Conservation (phyloP, 2,329 filamentous ascomycete genomes). For the Eurotiales sp. region DNA sequence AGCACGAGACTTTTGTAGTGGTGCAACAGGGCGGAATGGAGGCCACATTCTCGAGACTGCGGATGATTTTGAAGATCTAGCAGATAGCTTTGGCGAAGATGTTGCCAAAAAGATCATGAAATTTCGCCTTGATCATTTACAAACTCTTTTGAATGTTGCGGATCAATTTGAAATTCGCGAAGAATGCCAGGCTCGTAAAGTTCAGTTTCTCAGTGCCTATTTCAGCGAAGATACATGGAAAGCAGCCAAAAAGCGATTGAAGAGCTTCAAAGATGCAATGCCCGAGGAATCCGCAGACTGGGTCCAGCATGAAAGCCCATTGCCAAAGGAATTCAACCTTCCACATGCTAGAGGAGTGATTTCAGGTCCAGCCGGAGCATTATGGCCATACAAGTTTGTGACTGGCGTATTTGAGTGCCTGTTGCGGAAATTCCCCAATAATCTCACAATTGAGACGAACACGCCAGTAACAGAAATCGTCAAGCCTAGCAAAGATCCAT, state of each 20-base stretch:
- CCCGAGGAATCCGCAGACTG: slow-evolving; percentile 26
- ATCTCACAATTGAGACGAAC: slow-evolving; percentile 16
- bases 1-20: slow-evolving; percentile 28
- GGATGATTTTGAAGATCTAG: background rate
- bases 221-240: slow-evolving; percentile 25
- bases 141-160: slow-evolving; percentile 1
- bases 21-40: slow-evolving; percentile 33
- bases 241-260: slow-evolving; percentile 18
- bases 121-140: background rate
- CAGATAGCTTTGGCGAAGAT: background rate
- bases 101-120: background rate
- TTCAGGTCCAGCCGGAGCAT: slow-evolving; percentile 25
- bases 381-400: slow-evolving; percentile 34
- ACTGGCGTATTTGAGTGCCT: slow-evolving; percentile 21
- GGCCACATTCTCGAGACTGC: slow-evolving; percentile 15
- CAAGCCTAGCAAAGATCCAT: background rate
- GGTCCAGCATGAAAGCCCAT: slow-evolving; percentile 19
- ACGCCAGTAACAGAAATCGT: background rate
- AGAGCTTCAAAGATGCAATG: slow-evolving; percentile 25
- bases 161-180: slow-evolving; percentile 4
- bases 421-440: slow-evolving; percentile 30
- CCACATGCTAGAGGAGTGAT: slow-evolving; percentile 23
- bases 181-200: slow-evolving; percentile 22
- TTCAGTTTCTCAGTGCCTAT: slow-evolving; percentile 26
- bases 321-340: slow-evolving; percentile 22